Percentiles rank a stretch among this genome's conserved stretches.
phyloP scores from a whole-genome alignment of 768 basidiomycete genomes.

The Clitopilus passeckerianus region DNA sequence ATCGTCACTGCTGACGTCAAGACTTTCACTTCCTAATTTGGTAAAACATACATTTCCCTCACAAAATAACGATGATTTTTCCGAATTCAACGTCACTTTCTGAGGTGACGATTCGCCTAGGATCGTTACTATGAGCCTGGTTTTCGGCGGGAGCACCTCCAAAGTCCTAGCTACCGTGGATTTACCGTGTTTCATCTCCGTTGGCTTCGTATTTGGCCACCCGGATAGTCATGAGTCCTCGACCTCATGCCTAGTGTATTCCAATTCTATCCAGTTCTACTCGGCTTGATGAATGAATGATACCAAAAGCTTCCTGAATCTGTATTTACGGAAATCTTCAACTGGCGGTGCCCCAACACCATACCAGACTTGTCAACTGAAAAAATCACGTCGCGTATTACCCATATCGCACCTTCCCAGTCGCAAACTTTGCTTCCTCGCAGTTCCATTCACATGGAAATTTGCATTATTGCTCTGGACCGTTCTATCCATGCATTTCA shows the following conservation, averaged over 20 bases:
- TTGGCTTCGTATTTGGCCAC: not conserved
- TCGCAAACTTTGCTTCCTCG: not conserved
- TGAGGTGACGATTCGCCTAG: not conserved
- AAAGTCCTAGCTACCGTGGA: not conserved
- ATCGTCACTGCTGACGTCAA: not conserved
- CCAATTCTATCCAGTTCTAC: not conserved
- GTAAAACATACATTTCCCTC: not conserved
- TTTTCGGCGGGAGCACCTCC: not conserved
- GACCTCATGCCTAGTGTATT: not conserved
- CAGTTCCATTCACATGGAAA: not conserved
- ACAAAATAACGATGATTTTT: not conserved
- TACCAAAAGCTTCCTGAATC: not conserved
- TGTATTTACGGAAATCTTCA: too few relatives aligned
- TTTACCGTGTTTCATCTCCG: not conserved
- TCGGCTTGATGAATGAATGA: not conserved
- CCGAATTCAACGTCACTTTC: not conserved
- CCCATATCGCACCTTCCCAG: not conserved
- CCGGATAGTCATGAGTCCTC: not conserved
- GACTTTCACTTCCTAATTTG: not conserved
- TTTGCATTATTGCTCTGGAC: not conserved
- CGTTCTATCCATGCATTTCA: not conserved
- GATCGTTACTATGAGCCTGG: not conserved
- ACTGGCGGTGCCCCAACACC: not conserved
- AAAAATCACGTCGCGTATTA: not conserved
- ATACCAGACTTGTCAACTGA: not conserved